These are phyloP conservation scores for Chlamydomonas sp. DNA, from an alignment of 139 green algal genomes.

Conservation along the genomic window DNA sequence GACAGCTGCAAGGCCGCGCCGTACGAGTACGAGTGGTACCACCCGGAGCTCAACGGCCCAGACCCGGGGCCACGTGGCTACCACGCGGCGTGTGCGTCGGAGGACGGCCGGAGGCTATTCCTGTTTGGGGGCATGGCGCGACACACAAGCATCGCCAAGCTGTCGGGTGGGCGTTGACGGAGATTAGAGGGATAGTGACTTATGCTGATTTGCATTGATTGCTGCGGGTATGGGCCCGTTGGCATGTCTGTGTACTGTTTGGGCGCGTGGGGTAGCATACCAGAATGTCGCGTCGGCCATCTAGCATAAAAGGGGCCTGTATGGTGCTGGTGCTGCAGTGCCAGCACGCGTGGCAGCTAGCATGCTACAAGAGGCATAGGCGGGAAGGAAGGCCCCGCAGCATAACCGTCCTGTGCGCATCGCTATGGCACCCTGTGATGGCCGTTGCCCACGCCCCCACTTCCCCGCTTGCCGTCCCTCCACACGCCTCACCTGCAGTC, in stretches of 20 bases:
- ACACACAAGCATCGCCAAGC: neutral
- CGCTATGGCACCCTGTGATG: neutral
- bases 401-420: no score
- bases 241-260: neutral
- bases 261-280: no score
- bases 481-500: neutral
- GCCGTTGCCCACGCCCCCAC: neutral
- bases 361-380: no score
- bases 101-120: constrained; percentile 33
- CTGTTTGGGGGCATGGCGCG: constrained; percentile 42
- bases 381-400: no score
- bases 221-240: neutral
- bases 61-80: constrained; percentile 33
- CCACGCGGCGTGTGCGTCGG: constrained; percentile 34
- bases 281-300: no score
- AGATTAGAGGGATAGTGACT: neutral
- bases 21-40: constrained; percentile 43
- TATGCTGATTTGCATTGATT: neutral
- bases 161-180: constrained; percentile 24
- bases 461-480: neutral
- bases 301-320: no score
- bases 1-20: neutral
- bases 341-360: no score
- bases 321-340: no score
- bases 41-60: constrained; percentile 15